A percentile compares a stretch with the other conserved stretches of the same genome.
Evolutionary conservation across 2,329 filamentous ascomycete species (phyloP).

Genomic region (Verticillium dahliae): DNA sequence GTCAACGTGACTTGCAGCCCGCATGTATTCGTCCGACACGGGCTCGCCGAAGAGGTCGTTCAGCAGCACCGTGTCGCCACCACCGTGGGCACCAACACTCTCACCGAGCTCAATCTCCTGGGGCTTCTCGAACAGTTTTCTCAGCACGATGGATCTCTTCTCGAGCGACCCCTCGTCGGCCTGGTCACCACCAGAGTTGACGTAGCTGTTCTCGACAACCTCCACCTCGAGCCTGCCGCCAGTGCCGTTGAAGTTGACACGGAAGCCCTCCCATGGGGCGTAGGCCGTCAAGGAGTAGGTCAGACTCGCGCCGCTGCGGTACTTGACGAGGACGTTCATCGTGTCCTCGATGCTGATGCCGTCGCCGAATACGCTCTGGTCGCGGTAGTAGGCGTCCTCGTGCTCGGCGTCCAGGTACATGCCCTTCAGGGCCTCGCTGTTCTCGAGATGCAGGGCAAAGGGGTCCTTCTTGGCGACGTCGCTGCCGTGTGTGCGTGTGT

Average conservation of each 20-base stretch:
- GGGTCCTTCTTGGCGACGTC: constrained; percentile 45
- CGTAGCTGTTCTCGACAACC: constrained; percentile 56
- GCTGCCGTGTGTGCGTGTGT: constrained; percentile 42
- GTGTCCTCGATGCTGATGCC: constrained; percentile 61
- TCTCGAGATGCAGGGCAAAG: constrained; percentile 50
- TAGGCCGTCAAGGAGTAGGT: constrained; percentile 56
- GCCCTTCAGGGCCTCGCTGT: constrained; percentile 45
- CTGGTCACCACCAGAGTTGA: constrained; percentile 54
- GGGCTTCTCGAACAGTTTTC: constrained; percentile 51
- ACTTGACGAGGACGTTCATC: constrained; percentile 53
- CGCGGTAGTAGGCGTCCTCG: constrained; percentile 55
- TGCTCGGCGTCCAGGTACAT: constrained; percentile 58
- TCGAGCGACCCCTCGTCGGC: constrained; percentile 46
- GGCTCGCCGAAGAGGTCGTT: constrained; percentile 51
- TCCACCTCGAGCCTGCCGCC: constrained; percentile 53
- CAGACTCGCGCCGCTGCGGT: constrained; percentile 48
- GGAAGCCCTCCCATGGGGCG: constrained; percentile 56
- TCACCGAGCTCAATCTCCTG: constrained; percentile 45
- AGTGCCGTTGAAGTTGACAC: constrained; percentile 52
- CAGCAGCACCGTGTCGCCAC: constrained; percentile 50
- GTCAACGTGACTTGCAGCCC: constrained; percentile 52
- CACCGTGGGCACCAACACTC: constrained; percentile 50
- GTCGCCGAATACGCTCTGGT: constrained; percentile 57
- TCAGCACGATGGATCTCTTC: constrained; percentile 37
- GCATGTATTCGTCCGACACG: constrained; percentile 42